phyloP scores from a whole-genome alignment of 768 basidiomycete species.

The Podaxis sp. region DNA sequence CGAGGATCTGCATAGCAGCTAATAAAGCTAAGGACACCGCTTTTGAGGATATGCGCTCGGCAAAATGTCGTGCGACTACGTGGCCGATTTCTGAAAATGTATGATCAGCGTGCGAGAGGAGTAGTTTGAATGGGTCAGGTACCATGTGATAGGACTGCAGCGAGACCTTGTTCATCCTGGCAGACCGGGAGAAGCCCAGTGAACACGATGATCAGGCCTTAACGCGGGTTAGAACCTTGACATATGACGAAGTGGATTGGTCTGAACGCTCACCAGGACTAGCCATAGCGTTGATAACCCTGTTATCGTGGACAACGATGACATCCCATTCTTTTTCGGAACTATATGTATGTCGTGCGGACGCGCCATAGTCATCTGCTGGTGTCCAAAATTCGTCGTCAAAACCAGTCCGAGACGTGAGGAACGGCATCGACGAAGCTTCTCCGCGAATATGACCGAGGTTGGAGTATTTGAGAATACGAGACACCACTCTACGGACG shows the following conservation, averaged over 20 bases:
- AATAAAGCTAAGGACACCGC: conserved; percentile 39
- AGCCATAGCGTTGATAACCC: conserved; percentile 76
- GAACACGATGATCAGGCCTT: conserved; percentile 81
- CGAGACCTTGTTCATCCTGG: conserved; percentile 76
- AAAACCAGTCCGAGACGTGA: conserved; percentile 20
- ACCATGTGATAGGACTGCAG: conserved; percentile 87
- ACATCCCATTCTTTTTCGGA: conserved; percentile 59
- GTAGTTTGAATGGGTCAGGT: conserved; percentile 17
- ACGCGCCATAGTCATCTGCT: conserved; percentile 26
- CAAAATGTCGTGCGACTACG: conserved; percentile 39
- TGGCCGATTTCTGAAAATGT: background rate
- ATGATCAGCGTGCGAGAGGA: background rate
- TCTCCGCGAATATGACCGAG: conserved; percentile 59
- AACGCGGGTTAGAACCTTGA: background rate
- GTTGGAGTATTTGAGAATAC: conserved; percentile 68
- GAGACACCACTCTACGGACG: conserved; percentile 66
- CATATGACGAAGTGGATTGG: background rate
- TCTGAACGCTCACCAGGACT: conserved; percentile 50
- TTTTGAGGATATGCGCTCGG: conserved; percentile 53
- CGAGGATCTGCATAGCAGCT: conserved; percentile 45
- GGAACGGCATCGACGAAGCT: conserved; percentile 17
- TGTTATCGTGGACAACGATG: conserved; percentile 72
- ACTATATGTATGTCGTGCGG: conserved; percentile 23
- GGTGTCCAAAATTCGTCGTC: conserved; percentile 33
- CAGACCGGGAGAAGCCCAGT: conserved; percentile 85